These are phyloP conservation scores for Rhodotorula sphaerocarpa DNA, from an alignment of 768 basidiomycete genomes.

Conservation along the genomic window DNA sequence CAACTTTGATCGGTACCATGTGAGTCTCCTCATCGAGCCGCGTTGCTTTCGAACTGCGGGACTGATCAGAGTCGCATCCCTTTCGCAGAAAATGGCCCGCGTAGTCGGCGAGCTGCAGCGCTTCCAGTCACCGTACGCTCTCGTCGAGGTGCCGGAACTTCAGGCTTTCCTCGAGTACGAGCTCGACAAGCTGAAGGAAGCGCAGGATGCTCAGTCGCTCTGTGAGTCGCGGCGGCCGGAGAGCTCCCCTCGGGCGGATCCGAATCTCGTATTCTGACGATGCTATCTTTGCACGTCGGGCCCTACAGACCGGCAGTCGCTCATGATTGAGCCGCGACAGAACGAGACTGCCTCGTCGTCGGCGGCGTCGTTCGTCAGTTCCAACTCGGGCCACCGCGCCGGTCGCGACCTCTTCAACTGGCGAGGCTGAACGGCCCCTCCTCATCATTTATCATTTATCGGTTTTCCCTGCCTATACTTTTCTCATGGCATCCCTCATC, in stretches of 20 bases:
- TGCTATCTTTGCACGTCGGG: too few relatives aligned
- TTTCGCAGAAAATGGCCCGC: conserved; percentile 36
- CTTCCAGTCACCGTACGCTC: conserved; percentile 75
- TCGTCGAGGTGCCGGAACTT: conserved; percentile 81
- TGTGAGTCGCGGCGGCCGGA: not conserved
- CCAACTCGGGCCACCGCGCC: not conserved
- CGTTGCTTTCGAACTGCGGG: too few relatives aligned
- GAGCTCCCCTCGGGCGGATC: not conserved
- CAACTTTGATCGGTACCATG: conserved; percentile 92
- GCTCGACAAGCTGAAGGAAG: conserved; percentile 19
- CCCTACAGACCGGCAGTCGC: conserved; percentile 28
- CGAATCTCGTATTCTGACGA: too few relatives aligned
- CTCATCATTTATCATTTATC: too few relatives aligned
- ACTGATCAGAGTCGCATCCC: conserved; percentile 54
- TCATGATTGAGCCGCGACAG: conserved; percentile 48
- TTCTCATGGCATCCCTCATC: too few relatives aligned
- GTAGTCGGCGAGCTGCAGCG: conserved; percentile 67
- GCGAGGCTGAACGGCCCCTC: conserved; percentile 5
- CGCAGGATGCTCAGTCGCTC: conserved; percentile 26
- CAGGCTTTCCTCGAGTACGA: conserved; percentile 58
- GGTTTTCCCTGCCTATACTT: too few relatives aligned
- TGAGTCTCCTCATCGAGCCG: conserved; percentile 76
- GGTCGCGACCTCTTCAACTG: conserved; percentile 25
- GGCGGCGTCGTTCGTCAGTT: conserved; percentile 7
- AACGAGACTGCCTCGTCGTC: conserved; percentile 1